Evolutionary conservation across 805 yeast genomes (phyloP).

Genomic region (Lachancea nothofagi): DNA sequence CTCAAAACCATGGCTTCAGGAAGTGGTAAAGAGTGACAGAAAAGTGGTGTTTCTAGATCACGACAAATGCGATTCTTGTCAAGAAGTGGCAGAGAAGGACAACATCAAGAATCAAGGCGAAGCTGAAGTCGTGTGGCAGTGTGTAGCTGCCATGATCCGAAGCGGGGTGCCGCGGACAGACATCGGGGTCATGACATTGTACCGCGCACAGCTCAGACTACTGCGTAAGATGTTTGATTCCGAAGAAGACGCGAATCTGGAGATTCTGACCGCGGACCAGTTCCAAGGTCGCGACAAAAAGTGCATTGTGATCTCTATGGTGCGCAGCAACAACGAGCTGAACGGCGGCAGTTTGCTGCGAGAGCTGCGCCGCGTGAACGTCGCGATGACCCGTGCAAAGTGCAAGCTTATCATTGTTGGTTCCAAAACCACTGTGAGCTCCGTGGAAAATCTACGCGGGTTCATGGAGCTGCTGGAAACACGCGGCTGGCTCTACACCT

Average conservation of each 20-base stretch:
- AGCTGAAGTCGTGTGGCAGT: slow-evolving; percentile 55
- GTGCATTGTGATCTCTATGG: slow-evolving; percentile 83
- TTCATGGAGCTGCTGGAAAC: slow-evolving; percentile 54
- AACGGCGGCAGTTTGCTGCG: slow-evolving; percentile 71
- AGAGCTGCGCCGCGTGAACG: slow-evolving; percentile 92
- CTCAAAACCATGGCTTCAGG: slow-evolving; percentile 46
- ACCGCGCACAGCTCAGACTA: slow-evolving; percentile 70
- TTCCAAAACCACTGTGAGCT: slow-evolving; percentile 50
- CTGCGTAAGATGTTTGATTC: slow-evolving; percentile 32
- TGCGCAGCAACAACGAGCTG: slow-evolving; percentile 63
- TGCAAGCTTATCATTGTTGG: slow-evolving; percentile 82
- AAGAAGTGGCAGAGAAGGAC: slow-evolving; percentile 54
- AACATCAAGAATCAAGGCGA: slow-evolving; percentile 71
- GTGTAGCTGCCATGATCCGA: slow-evolving; percentile 50
- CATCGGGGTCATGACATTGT: slow-evolving; percentile 87
- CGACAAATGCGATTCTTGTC: slow-evolving; percentile 48
- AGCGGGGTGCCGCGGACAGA: slow-evolving; percentile 55
- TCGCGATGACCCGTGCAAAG: slow-evolving; percentile 87
- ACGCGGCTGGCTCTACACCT: slow-evolving; percentile 58
- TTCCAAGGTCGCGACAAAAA: slow-evolving; percentile 96
- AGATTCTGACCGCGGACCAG: slow-evolving; percentile 87
- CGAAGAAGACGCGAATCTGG: slow-evolving; percentile 41
- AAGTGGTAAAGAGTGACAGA: slow-evolving; percentile 47
- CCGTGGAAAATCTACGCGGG: slow-evolving; percentile 29
- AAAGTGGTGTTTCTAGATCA: slow-evolving; percentile 78